Percentiles rank a stretch among this genome's conserved stretches.
Evolutionary conservation across 2,329 filamentous ascomycete genomes (phyloP).

Genomic region (Pseudogymnoascus sp.): DNA sequence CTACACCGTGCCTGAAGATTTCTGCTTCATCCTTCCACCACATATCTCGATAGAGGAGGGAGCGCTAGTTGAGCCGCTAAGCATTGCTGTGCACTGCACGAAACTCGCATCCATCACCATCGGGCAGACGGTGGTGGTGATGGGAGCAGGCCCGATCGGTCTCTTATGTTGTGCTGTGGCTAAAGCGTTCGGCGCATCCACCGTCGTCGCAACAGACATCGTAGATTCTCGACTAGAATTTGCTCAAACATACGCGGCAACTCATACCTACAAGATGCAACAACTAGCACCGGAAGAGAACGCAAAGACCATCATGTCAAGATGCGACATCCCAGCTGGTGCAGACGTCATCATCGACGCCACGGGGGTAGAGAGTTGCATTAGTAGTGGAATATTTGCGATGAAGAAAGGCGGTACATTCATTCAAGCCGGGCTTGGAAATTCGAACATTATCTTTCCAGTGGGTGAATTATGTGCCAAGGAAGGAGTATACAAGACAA

Average conservation of each 20-base stretch:
- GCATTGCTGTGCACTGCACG: conserved; percentile 40
- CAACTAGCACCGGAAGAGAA: conserved; percentile 28
- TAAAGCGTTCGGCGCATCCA: conserved; percentile 39
- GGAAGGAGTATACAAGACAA: conserved; percentile 24
- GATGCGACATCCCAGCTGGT: conserved; percentile 37
- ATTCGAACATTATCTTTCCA: conserved; percentile 19
- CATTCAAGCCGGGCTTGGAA: conserved; percentile 41
- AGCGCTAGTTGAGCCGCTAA: conserved; percentile 40
- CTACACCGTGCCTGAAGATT: conserved; percentile 33
- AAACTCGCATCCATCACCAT: conserved; percentile 24
- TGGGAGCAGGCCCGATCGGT: conserved; percentile 46
- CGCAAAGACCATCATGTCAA: conserved; percentile 34
- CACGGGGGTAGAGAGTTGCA: conserved; percentile 40
- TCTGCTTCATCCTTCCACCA: conserved; percentile 33
- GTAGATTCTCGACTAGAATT: conserved; percentile 36
- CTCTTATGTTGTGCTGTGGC: conserved; percentile 41
- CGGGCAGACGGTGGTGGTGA: conserved; percentile 38
- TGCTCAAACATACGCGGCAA: conserved; percentile 39
- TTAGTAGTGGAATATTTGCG: conserved; percentile 41
- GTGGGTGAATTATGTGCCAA: conserved; percentile 25
- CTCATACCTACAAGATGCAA: conserved; percentile 37
- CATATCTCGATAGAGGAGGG: conserved; percentile 27
- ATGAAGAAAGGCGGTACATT: conserved; percentile 41
- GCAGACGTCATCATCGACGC: conserved; percentile 45
- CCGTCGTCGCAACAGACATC: conserved; percentile 43